phyloP scores from a whole-genome alignment of 2,329 filamentous ascomycete genomes.

The Magnaporthales sp. region DNA sequence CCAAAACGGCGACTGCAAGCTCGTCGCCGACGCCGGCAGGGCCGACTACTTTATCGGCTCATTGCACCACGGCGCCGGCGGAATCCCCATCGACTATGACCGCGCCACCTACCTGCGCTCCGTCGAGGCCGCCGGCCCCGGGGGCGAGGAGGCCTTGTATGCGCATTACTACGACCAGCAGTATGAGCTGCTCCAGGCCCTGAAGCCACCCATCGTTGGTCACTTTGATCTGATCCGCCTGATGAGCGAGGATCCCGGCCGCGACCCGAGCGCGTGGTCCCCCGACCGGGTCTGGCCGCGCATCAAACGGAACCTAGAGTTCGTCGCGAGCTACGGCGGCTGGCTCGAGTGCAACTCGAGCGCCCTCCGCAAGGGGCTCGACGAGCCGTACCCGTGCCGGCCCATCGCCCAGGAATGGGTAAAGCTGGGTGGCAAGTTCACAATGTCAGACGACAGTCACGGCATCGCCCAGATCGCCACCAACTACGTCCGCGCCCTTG shows the following conservation, averaged over 20 bases:
- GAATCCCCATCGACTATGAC: conserved; percentile 85
- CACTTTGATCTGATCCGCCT: conserved; percentile 91
- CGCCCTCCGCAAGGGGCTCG: conserved; percentile 79
- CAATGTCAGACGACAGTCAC: conserved; percentile 92
- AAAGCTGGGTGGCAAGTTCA: conserved; percentile 68
- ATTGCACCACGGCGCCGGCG: conserved; percentile 77
- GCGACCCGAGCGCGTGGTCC: conserved; percentile 38
- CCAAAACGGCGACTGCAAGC: not conserved
- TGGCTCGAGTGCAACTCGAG: conserved; percentile 86
- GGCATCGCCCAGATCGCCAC: conserved; percentile 79
- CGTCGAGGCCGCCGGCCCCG: conserved; percentile 23
- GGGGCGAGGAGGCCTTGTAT: conserved; percentile 64
- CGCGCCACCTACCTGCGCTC: conserved; percentile 55
- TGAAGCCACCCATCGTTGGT: conserved; percentile 73
- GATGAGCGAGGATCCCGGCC: conserved; percentile 59
- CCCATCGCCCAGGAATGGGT: conserved; percentile 73
- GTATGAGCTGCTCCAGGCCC: conserved; percentile 63
- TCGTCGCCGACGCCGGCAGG: conserved; percentile 13
- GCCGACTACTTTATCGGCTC: conserved; percentile 86
- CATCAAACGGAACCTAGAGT: conserved; percentile 65
- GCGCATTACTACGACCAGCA: conserved; percentile 86
- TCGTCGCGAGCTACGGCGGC: conserved; percentile 65
- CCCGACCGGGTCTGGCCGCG: conserved; percentile 57
- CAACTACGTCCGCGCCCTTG: conserved; percentile 65
- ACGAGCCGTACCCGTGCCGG: conserved; percentile 78